A percentile compares a stretch with the other conserved stretches of the same genome.
Evolutionary conservation across 257 asterid species (phyloP).

Genomic region (Leonotis leonurus): DNA sequence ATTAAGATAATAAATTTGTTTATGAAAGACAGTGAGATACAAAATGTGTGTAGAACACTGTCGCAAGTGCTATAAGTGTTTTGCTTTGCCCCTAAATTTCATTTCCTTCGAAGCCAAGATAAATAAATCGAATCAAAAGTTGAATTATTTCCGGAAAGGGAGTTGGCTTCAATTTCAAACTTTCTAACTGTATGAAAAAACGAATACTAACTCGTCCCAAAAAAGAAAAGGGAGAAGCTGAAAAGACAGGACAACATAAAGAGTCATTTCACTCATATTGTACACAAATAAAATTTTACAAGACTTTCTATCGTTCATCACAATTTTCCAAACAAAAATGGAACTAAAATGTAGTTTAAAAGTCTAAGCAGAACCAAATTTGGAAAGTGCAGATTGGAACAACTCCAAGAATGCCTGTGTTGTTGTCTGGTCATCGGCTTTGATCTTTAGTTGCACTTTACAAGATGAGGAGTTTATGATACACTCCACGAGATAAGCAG

Average conservation of each 20-base stretch:
- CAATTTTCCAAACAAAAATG: conserved; percentile 20
- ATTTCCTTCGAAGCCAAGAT: not conserved
- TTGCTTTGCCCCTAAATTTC: not conserved
- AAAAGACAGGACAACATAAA: conserved; percentile 7
- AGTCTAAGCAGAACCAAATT: conserved; percentile 40
- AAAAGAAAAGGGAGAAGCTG: not conserved
- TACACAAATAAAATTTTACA: conserved; percentile 19
- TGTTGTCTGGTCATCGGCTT: conserved; percentile 81
- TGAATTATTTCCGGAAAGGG: not conserved
- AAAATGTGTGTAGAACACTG: too few species aligned
- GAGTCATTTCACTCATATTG: conserved; percentile 8
- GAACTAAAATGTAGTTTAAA: not conserved
- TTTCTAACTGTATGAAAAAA: not conserved
- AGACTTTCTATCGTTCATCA: conserved; percentile 3
- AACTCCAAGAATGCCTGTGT: conserved; percentile 59
- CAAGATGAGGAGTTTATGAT: conserved; percentile 69
- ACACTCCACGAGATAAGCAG: conserved; percentile 77
- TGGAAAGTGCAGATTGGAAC: conserved; percentile 72
- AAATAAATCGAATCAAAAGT: not conserved
- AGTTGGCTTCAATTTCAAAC: not conserved
- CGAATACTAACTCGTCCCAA: not conserved
- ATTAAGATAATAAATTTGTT: too few species aligned
- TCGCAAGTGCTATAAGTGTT: too few species aligned
- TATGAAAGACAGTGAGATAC: too few species aligned
- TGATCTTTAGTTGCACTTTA: conserved; percentile 77